Evolutionary conservation across 805 yeast species (phyloP), one percentile per base, ranked within the genome.

Genomic region (Metschnikowia aberdeeniae): DNA sequence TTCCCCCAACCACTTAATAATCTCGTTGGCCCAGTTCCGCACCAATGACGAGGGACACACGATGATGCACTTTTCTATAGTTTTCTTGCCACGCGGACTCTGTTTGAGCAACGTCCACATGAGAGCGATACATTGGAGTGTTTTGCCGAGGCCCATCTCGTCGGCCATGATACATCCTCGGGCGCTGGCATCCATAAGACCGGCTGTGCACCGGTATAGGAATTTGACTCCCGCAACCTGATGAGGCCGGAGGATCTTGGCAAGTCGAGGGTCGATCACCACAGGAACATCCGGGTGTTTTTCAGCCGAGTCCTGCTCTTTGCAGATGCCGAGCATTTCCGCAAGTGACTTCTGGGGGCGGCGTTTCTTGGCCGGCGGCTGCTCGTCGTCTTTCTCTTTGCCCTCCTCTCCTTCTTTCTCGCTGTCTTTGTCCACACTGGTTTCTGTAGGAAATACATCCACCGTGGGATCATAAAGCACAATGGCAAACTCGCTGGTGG

Each of bases 161-260:
- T 89, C 97, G 0, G 97, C 97, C 98, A 92, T 92, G 41, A 92
- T 92, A 60, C 97, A 92, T 3, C 99, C 99, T 58, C 85, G 81
- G 0, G 97, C 97, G 29, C 84, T 73, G 6, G 88, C 77, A 60
- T 85, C 89, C 24, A 84, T 77, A 29, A 90, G 66, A 0, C 99
- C 99, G 1, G 97, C 77, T 0, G 95, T 89, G 64, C 99, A 92
- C 44, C 90, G 69, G 58, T 89, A 93, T 46, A 93, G 67, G 61
- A 93, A 93, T 62, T 87, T 80, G 34, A 92, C 97, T 51, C 99
- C 99, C 40, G 92, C 95, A 4, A 93, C 82, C 63, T 93, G 99
- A 71, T 93, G 99, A 0, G 99, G 99, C 53, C 99, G 78, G 38
- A 93, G 70, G 35, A 88, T 82, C 59, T 86, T 86, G 19, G 93